Evolutionary conservation across 2,329 filamentous ascomycete genomes (phyloP).

Genomic region (Neopestalotiopsis clavispora): DNA sequence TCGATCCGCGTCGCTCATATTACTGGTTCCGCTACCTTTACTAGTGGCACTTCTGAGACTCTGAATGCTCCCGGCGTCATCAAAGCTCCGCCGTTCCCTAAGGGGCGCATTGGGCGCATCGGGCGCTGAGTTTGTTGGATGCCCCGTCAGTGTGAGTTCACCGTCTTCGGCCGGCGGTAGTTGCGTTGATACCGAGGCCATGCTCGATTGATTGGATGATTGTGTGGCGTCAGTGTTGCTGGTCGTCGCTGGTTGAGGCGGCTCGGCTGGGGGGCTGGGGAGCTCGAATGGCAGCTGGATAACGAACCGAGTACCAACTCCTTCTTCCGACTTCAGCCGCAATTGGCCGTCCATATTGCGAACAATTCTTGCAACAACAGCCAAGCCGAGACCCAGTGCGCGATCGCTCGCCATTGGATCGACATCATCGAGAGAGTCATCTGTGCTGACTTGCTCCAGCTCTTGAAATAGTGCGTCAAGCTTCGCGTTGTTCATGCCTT

Average conservation of each 20-base stretch:
- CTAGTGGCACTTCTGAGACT: slow-evolving; percentile 51
- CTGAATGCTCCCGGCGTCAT: slow-evolving; percentile 43
- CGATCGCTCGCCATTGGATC: slow-evolving; percentile 38
- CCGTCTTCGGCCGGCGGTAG: slow-evolving; percentile 41
- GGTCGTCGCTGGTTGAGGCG: slow-evolving; percentile 28
- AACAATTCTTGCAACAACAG: slow-evolving; percentile 83
- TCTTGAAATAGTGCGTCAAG: slow-evolving; percentile 63
- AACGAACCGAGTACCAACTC: slow-evolving; percentile 82
- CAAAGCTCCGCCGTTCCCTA: slow-evolving; percentile 37
- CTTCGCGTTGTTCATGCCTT: slow-evolving; percentile 63
- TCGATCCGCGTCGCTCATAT: slow-evolving; percentile 68
- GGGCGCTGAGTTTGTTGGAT: slow-evolving; percentile 28
- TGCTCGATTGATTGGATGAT: slow-evolving; percentile 29
- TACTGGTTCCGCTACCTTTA: slow-evolving; percentile 54
- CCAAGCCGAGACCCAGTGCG: slow-evolving; percentile 81
- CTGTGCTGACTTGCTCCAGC: slow-evolving; percentile 61
- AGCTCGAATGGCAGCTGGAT: slow-evolving; percentile 78
- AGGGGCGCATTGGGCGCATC: slow-evolving; percentile 26
- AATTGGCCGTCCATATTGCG: slow-evolving; percentile 92
- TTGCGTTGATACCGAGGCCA: slow-evolving; percentile 37
- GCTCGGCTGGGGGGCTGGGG: slow-evolving; percentile 48
- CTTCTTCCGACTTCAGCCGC: slow-evolving; percentile 81
- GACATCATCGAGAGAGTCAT: slow-evolving; percentile 40
- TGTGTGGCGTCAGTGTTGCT: slow-evolving; percentile 19
- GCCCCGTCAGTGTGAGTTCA: slow-evolving; percentile 68